Conservation (phyloP, 441 rosid genomes). For the Gossypium lobatum region DNA sequence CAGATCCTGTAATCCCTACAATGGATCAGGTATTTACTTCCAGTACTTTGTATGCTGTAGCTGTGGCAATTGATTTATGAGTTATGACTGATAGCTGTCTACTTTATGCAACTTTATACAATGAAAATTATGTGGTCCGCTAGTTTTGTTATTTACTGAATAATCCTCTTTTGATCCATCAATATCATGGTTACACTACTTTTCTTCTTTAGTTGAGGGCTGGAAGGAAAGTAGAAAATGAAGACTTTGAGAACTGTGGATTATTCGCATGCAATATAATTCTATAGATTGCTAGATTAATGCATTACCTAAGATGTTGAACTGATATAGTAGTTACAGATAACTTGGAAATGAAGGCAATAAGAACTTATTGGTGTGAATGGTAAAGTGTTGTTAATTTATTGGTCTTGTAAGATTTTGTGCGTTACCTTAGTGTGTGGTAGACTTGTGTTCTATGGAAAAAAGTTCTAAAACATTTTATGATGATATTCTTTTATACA, state of each 20-base stretch:
- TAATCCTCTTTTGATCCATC: not conserved
- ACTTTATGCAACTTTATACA: not conserved
- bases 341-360: not conserved
- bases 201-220: not conserved
- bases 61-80: conserved; percentile 5
- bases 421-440: not conserved
- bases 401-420: not conserved
- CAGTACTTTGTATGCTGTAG: not conserved
- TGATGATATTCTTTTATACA: not conserved
- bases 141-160: not conserved
- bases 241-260: not conserved
- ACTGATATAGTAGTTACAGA: not conserved
- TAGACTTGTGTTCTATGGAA: not conserved
- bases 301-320: not conserved
- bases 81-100: not conserved
- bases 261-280: conserved; percentile 1
- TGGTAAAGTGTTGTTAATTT: conserved; percentile 1
- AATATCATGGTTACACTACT: not conserved
- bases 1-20: conserved; percentile 14
- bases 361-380: not conserved
- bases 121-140: not conserved
- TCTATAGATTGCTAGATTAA: not conserved
- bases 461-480: not conserved
- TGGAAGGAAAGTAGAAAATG: conserved; percentile 5
- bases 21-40: conserved; percentile 12